Evolutionary conservation across 2,329 filamentous ascomycete species (phyloP).

Genomic region (Harringtonia aguacate): DNA sequence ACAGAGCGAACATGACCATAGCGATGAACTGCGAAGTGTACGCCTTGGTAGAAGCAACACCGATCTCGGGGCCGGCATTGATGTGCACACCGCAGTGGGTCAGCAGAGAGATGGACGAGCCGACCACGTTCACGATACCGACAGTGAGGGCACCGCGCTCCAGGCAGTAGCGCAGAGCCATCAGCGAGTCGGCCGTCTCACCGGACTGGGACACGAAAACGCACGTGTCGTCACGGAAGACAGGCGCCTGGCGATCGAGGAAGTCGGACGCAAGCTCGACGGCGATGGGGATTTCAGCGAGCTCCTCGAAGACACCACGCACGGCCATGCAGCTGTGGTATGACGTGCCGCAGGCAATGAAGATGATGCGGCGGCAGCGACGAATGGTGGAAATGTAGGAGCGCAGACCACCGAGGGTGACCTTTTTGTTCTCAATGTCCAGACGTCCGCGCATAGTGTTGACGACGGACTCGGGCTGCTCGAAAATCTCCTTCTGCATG

Average conservation of each 20-base stretch:
- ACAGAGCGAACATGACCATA: constrained; percentile 99
- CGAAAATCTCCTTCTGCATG: constrained; percentile 99
- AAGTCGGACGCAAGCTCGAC: constrained; percentile 98
- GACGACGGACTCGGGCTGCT: constrained; percentile 97
- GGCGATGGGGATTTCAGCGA: constrained; percentile 94
- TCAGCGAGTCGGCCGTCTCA: constrained; percentile 93
- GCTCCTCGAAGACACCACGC: constrained; percentile 92
- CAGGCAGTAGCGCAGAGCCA: constrained; percentile 95
- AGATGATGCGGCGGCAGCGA: constrained; percentile 93
- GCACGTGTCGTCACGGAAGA: constrained; percentile 98
- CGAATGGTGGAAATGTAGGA: constrained; percentile 96
- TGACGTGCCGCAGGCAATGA: constrained; percentile 96
- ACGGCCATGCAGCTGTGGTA: constrained; percentile 99
- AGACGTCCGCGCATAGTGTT: constrained; percentile 99
- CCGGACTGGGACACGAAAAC: constrained; percentile 98
- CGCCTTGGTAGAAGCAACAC: constrained; percentile 97
- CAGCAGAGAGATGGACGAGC: constrained; percentile 92
- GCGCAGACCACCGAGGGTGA: constrained; percentile 89
- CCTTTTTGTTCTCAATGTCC: constrained; percentile 84
- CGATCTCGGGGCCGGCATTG: constrained; percentile 96
- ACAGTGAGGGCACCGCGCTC: constrained; percentile 96
- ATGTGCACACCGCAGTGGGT: constrained; percentile 99
- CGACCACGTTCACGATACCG: constrained; percentile 96
- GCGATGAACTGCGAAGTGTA: constrained; percentile 99
- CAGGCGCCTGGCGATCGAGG: constrained; percentile 88